These are phyloP conservation scores for Xylariaceae sp. DNA, from an alignment of 2,329 filamentous ascomycete genomes.

Conservation along the genomic window DNA sequence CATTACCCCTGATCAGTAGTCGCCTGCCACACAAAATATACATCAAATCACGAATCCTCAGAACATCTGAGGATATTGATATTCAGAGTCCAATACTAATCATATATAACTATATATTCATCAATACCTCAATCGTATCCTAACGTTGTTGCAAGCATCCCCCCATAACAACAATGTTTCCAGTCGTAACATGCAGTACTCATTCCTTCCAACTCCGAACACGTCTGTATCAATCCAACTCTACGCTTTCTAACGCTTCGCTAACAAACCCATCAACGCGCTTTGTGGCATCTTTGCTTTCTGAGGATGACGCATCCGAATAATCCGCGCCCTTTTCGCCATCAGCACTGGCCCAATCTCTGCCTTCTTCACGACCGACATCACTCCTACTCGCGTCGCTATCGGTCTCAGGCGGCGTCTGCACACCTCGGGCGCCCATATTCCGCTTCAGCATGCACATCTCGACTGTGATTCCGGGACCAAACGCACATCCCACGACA, in stretches of 20 bases:
- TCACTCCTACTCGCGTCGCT: conserved; percentile 43
- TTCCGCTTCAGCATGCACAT: conserved; percentile 59
- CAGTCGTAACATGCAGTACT: no score
- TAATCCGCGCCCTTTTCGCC: conserved; percentile 18
- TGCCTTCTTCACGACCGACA: conserved; percentile 32
- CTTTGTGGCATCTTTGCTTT: neutral
- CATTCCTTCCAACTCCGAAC: no score
- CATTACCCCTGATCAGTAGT: no score
- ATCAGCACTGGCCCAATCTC: conserved; percentile 26
- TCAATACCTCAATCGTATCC: no score
- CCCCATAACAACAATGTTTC: no score
- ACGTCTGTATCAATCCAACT: conserved; percentile 19
- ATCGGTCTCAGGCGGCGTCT: conserved; percentile 51
- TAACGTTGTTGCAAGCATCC: no score
- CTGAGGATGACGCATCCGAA: conserved; percentile 11
- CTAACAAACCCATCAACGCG: conserved; percentile 13
- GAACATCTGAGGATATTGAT: no score
- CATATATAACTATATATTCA: no score
- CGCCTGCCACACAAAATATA: no score
- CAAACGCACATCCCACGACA: conserved; percentile 64
- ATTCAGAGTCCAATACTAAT: no score
- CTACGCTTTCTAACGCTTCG: conserved; percentile 22
- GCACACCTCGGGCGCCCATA: conserved; percentile 30
- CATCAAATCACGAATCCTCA: no score
- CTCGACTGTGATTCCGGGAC: conserved; percentile 63